Percentiles rank a stretch among this genome's conserved stretches.
Conservation (phyloP, 305 asterid genomes). For the Fraxinus nigra region DNA sequence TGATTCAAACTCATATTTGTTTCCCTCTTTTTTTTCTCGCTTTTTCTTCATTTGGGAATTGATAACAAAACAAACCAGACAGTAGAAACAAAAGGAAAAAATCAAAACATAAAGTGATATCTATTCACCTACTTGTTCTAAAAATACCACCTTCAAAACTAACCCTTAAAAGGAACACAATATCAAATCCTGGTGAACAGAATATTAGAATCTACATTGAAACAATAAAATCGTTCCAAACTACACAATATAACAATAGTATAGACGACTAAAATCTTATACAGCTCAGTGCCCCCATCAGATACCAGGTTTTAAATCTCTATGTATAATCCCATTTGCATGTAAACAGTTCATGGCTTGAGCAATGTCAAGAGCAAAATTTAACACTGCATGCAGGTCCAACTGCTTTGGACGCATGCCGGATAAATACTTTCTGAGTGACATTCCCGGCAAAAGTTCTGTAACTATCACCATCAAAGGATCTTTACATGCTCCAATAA, state of each 20-base stretch:
- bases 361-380: slow-evolving; percentile 85
- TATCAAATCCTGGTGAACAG: slow-evolving; percentile 3
- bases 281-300: slow-evolving; percentile 38
- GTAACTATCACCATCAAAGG: slow-evolving; percentile 94
- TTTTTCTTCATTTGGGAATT: neutral
- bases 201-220: slow-evolving; percentile 2
- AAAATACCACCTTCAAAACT: neutral
- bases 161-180: slow-evolving; percentile 2
- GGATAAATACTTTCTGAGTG: slow-evolving; percentile 76
- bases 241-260: slow-evolving; percentile 16
- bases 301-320: slow-evolving; percentile 96
- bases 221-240: slow-evolving; percentile 16
- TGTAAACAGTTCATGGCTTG: slow-evolving; percentile 89
- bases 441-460: slow-evolving; percentile 90
- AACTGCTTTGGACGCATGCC: slow-evolving; percentile 77
- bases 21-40: neutral
- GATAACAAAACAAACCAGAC: neutral
- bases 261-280: slow-evolving; percentile 17
- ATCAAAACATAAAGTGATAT: slow-evolving; percentile 2
- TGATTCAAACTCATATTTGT: neutral
- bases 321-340: slow-evolving; percentile 87
- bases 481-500: slow-evolving; percentile 96
- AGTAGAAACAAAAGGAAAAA: neutral
- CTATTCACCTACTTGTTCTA: neutral
- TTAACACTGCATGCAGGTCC: slow-evolving; percentile 67